Conservation (phyloP, 306 rosid genomes). For the Inga leiocalycina region DNA sequence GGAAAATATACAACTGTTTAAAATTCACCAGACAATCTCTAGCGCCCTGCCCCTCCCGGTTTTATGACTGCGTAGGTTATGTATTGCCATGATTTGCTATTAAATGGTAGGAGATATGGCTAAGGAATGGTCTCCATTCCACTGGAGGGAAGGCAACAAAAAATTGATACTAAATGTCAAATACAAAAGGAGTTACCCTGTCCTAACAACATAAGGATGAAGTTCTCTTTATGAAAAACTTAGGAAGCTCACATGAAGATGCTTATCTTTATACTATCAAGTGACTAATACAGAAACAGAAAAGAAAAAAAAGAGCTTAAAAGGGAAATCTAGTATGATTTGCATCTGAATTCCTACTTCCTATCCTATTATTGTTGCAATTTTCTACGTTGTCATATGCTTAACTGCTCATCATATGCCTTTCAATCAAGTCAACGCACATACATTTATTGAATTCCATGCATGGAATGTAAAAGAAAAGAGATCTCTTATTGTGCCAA, state of each 20-base stretch:
- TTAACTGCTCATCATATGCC: not conserved
- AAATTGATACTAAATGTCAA: not conserved
- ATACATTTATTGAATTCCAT: not conserved
- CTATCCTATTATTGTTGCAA: not conserved
- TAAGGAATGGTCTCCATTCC: not conserved
- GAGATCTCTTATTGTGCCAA: conserved; percentile 1
- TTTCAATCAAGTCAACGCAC: not conserved
- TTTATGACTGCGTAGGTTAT: not conserved
- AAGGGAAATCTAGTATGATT: not conserved
- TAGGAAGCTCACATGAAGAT: not conserved
- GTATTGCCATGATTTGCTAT: not conserved
- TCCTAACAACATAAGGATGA: not conserved
- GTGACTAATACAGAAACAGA: not conserved
- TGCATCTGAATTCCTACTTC: conserved; percentile 11
- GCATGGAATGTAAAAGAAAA: not conserved
- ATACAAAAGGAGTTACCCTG: not conserved
- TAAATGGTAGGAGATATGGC: conserved; percentile 8
- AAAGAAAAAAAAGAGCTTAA: conserved; percentile 10
- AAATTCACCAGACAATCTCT: conserved; percentile 6
- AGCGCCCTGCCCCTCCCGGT: not conserved
- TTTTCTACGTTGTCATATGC: not conserved
- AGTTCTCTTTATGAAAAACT: not conserved
- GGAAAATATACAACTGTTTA: conserved; percentile 1
- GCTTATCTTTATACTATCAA: not conserved
- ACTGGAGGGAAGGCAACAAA: not conserved